Base-by-base conservation (phyloP, 1,139 yeast genomes). In the Meyerozyma elateridarum region DNA sequence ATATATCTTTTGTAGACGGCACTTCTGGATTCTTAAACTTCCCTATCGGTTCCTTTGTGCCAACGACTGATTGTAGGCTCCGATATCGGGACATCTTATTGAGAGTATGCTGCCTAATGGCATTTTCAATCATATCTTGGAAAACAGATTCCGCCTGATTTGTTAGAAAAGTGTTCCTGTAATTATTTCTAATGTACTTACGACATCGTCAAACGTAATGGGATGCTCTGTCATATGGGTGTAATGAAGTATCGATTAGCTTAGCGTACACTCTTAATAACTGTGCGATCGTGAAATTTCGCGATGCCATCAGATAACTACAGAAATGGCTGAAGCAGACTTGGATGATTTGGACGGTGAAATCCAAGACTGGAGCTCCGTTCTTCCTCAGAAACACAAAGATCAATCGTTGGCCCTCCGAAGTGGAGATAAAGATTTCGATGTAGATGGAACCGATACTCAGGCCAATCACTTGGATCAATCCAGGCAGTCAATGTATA, bases 341-440 rank as follows among this genome's bases (percentile, higher is more conserved):
- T 34, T 20, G n/a, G 45, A 36, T 12, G 46, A 41, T 12, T 35
- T 36, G 6, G 82, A 78, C 28, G 94, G 83, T 39, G 82, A 76
- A 36, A 62, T 70, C 15, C 87, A 75, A 41, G 94, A 85, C 51
- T 83, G 93, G 91, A 61, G 76, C 24, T 49, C 59, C 25, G 52
- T 77, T 11, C 27, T 24, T 8, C n/a, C n/a, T n/a, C n/a, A n/a
- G n/a, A n/a, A n/a, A n/a, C n/a, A n/a, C n/a, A 18, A 18, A 4
- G 17, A 8, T 9, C 14, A 14, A 22, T 28, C 47, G 7, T 41
- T 53, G 2, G 57, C 59, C 22, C 51, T 46, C 33, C 56, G 91
- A 40, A n/a, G n/a, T n/a, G 96, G 96, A 2, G 91, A 79, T 38
- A 89, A 89, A 53, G 96, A 85, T 42, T 83, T 79, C 45, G 95